Percentiles rank a stretch among this genome's conserved stretches.
phyloP scores from a whole-genome alignment of 1,139 yeast genomes.

The Torulaspora globosa region DNA sequence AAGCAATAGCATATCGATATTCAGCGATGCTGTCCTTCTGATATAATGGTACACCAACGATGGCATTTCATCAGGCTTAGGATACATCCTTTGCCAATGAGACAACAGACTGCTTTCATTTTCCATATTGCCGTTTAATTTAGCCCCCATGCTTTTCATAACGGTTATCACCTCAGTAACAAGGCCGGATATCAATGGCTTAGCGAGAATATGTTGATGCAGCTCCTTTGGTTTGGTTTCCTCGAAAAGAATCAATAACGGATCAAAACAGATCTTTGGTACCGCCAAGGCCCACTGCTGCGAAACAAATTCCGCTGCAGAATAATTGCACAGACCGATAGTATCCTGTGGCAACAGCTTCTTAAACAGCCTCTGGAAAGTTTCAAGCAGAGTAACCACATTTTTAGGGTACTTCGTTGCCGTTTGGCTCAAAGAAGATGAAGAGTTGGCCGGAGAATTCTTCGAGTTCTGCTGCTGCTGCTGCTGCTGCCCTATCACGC shows the following conservation, averaged over 20 bases:
- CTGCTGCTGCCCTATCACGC: constrained; percentile 8
- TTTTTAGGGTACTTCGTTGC: constrained; percentile 25
- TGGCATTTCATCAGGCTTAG: constrained; percentile 24
- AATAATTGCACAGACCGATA: constrained; percentile 33
- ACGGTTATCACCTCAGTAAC: constrained; percentile 70
- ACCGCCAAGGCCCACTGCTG: constrained; percentile 84
- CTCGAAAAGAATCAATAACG: constrained; percentile 70
- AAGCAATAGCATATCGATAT: constrained; percentile 67
- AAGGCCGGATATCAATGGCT: constrained; percentile 77
- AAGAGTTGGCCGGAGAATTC: constrained; percentile 11
- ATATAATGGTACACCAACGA: constrained; percentile 31
- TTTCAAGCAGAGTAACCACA: constrained; percentile 23
- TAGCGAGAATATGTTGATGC: constrained; percentile 66
- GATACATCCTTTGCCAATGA: constrained; percentile 48
- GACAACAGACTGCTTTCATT: constrained; percentile 56
- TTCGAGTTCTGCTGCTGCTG: constrained; percentile 11
- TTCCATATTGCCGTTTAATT: constrained; percentile 24
- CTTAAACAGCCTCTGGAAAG: constrained; percentile 32
- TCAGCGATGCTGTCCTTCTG: constrained; percentile 38
- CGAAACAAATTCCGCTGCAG: constrained; percentile 58
- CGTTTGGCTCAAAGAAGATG: constrained; percentile 9
- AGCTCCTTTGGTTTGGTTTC: constrained; percentile 57
- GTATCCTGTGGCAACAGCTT: constrained; percentile 40
- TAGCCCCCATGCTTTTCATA: constrained; percentile 75
- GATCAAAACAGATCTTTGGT: constrained; percentile 73